Evolutionary conservation across 192 early-diverging fungal species (phyloP).

Genomic region (Chytriomyces sp.): DNA sequence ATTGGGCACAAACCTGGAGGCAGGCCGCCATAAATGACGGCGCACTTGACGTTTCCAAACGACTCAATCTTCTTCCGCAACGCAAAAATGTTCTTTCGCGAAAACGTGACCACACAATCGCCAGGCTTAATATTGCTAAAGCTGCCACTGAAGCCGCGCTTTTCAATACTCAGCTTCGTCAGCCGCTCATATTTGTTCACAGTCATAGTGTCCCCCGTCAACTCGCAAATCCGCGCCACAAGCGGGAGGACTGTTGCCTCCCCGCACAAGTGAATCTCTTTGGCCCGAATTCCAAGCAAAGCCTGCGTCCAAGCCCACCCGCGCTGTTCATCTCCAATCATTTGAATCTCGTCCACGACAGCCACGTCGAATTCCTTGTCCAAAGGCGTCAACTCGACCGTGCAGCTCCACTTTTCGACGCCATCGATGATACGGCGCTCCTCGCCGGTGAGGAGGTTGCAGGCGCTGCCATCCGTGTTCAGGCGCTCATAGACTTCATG

Average conservation of each 20-base stretch:
- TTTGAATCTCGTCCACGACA: conserved; percentile 97
- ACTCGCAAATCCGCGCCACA: conserved; percentile 70
- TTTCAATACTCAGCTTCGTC: conserved; percentile 61
- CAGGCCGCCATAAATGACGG: conserved; percentile 89
- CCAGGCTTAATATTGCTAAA: conserved; percentile 68
- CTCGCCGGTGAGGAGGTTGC: conserved; percentile 90
- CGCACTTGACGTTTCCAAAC: conserved; percentile 71
- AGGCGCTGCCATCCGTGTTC: conserved; percentile 72
- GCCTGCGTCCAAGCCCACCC: conserved; percentile 98
- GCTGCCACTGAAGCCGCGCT: conserved; percentile 57
- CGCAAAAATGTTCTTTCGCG: conserved; percentile 75
- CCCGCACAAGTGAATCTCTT: conserved; percentile 91
- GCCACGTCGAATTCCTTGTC: conserved; percentile 68
- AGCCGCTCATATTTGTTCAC: conserved; percentile 77
- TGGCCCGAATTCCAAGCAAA: conserved; percentile 72
- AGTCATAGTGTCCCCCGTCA: conserved; percentile 77
- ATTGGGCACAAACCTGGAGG: conserved; percentile 63
- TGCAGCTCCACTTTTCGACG: conserved; percentile 66
- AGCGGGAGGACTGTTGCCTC: conserved; percentile 84
- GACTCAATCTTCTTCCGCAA: conserved; percentile 78
- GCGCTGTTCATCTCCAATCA: conserved; percentile 81
- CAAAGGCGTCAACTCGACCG: conserved; percentile 84
- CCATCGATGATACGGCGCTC: conserved; percentile 66
- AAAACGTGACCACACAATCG: conserved; percentile 90
- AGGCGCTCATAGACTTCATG: conserved; percentile 88